phyloP scores from a whole-genome alignment of 2,329 filamentous ascomycete genomes.

The Fusarium dlaminii region DNA sequence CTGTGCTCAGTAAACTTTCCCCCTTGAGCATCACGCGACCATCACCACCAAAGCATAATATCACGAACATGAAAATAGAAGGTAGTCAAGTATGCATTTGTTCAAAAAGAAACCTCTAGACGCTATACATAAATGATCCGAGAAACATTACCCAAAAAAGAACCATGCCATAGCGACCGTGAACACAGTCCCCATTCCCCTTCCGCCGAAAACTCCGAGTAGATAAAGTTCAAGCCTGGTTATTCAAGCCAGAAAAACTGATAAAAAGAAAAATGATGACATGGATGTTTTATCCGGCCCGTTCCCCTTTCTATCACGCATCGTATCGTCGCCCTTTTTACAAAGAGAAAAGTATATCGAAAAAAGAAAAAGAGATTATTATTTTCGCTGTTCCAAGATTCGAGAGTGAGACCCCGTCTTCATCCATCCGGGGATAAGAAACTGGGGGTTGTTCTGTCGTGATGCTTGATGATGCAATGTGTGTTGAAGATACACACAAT shows the following conservation, averaged over 20 bases:
- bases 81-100: not conserved
- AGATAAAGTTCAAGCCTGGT: not conserved
- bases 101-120: constrained; percentile 11
- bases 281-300: not conserved
- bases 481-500: not conserved
- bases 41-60: not conserved
- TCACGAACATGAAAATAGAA: not conserved
- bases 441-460: not conserved
- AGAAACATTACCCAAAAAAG: not conserved
- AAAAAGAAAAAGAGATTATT: constrained; percentile 1
- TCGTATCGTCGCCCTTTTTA: constrained; percentile 11
- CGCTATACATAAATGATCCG: constrained; percentile 12
- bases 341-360: not conserved
- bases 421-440: constrained; percentile 21
- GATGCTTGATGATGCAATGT: constrained; percentile 12
- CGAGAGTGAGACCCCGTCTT: not conserved
- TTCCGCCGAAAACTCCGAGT: constrained; percentile 9
- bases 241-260: not conserved
- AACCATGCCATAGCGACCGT: constrained; percentile 10
- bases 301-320: constrained; percentile 18
- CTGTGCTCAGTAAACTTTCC: not conserved
- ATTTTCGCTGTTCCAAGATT: constrained; percentile 11
- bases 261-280: constrained; percentile 3
- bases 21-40: not conserved
- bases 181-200: not conserved